Base-by-base conservation (phyloP, 2,329 filamentous ascomycete genomes). In the Xylaria sp. region DNA sequence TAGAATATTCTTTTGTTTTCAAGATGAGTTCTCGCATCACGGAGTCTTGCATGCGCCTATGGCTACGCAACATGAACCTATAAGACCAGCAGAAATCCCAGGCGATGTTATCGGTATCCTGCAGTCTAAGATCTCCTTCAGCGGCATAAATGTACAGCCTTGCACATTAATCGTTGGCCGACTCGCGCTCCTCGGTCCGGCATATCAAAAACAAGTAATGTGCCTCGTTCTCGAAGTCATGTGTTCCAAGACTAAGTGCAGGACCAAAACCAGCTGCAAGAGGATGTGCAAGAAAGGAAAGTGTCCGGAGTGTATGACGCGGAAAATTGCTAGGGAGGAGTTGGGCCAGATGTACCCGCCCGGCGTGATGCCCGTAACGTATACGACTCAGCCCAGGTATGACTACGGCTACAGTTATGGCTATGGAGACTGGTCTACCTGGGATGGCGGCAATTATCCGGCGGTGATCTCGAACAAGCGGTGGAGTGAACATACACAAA, bases 401-500 rank as follows among this genome's bases (percentile, higher is more conserved):
- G 43, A 41, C 20, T 50, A 60, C 59, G 55, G 36, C 41, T 58
- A 60, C n/a, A 48, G 41, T 10, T 69, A 57, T 34, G n/a, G 32
- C 15, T 69, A 63, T 15, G 56, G 13, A 20, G 64, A 66, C 43
- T 63, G 50, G 58, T 18, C 65, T 28, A 36, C 66, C 43, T 69
- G 64, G 60, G 70, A 67, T 28, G 70, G 72, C 56, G 70, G 72
- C 56, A 65, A 71, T 36, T 68, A 70, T 20, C 72, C 72, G 8
- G 61, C 58, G 9, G 56, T 71, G 23, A 58, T 74, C 18, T 69
- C 74, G 34, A 69, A 52, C 34, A 63, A 67, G 43, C 67, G 72
- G 45, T 75, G 73, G 73, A 65, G 62, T 52, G 63, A 72, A 1
- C 66, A 75, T 32, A 63, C 34, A n/a, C 65, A 73, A 23, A 70